phyloP scores from a whole-genome alignment of 768 basidiomycete species.

The Termitomyces sp. region DNA sequence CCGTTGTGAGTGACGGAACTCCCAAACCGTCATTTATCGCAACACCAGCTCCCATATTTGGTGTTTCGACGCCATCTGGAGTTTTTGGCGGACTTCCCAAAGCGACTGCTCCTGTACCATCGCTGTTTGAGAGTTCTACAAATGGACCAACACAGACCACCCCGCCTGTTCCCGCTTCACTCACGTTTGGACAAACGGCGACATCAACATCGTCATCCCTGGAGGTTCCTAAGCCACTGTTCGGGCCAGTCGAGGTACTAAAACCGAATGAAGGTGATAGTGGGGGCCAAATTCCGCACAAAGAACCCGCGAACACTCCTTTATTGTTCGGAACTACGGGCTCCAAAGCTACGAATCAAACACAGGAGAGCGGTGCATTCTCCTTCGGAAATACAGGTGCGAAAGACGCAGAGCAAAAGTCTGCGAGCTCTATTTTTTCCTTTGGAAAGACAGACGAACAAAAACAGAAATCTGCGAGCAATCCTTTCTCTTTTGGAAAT shows the following conservation, averaged over 20 bases:
- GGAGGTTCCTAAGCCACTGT: conserved; percentile 33
- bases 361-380: conserved; percentile 27
- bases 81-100: conserved; percentile 1
- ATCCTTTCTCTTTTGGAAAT: conserved; percentile 1
- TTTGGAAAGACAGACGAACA: conserved; percentile 27
- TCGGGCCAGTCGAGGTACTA: conserved; percentile 24
- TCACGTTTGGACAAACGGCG: conserved; percentile 20
- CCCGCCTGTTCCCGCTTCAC: conserved; percentile 18
- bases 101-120: not conserved
- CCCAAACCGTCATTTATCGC: conserved; percentile 10
- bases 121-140: not conserved
- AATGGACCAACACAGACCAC: conserved; percentile 11
- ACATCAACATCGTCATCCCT: conserved; percentile 9
- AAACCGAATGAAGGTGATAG: conserved; percentile 36
- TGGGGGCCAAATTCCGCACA: not conserved
- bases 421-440: conserved; percentile 10
- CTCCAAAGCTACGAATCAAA: conserved; percentile 5
- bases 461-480: conserved; percentile 4
- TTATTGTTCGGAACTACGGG: conserved; percentile 7
- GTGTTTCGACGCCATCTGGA: not conserved
- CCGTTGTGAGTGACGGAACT: not conserved
- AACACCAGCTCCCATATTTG: conserved; percentile 2
- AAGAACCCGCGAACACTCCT: not conserved
- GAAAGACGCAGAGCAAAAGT: conserved; percentile 5
- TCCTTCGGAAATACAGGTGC: conserved; percentile 29